Percentiles rank a stretch among this genome's conserved stretches.
These are phyloP conservation scores for Ceratocystis smalleyi DNA, from an alignment of 2,329 filamentous ascomycete species.

Conservation along the genomic window DNA sequence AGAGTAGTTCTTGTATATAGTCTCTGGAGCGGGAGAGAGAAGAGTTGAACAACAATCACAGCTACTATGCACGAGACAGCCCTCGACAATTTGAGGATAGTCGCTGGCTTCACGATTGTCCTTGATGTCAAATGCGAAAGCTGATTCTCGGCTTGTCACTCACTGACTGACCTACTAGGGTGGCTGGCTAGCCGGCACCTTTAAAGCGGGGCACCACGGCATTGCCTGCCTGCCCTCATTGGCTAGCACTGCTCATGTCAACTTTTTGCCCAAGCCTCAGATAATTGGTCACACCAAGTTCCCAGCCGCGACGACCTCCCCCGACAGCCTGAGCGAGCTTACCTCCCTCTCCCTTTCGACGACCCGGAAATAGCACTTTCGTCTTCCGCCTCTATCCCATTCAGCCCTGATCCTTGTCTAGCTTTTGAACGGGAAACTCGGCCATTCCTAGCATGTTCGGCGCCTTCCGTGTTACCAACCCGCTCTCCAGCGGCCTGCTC, in stretches of 20 bases:
- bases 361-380: slow-evolving; percentile 13
- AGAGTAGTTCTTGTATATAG: background rate
- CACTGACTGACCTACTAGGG: background rate
- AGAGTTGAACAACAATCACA: too few species aligned
- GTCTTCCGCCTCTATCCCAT: background rate
- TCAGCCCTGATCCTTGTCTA: background rate
- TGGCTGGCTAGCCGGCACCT: background rate
- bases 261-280: slow-evolving; percentile 6
- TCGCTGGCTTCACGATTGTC: too few species aligned
- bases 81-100: too few species aligned
- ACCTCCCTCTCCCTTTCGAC: background rate
- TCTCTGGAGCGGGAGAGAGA: background rate
- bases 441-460: slow-evolving; percentile 52
- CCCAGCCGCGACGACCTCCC: background rate
- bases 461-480: slow-evolving; percentile 62
- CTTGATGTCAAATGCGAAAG: background rate
- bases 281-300: background rate
- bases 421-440: background rate
- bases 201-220: background rate
- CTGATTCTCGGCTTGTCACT: background rate
- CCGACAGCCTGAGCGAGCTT: background rate
- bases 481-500: slow-evolving; percentile 64
- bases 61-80: background rate
- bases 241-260: background rate
- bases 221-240: background rate